Base-by-base conservation (phyloP, 1,284 basidiomycete species). In the Ustilago lituana region DNA sequence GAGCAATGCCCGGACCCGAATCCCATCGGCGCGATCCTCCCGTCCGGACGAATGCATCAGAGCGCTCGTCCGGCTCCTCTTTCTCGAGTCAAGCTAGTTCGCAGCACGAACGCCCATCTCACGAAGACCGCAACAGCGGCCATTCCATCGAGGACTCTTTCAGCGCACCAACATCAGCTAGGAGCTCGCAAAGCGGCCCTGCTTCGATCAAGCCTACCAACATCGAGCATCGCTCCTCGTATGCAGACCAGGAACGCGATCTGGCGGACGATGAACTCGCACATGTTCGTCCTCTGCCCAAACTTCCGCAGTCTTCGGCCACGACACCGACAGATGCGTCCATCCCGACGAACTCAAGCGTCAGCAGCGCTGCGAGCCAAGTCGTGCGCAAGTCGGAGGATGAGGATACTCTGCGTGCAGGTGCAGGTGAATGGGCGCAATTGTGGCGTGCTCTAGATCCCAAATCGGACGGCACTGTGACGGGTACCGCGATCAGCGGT, bases 81-180 rank as follows among this genome's bases (percentile, higher is more conserved):
- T 78, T 73, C 55, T 75, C 74, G 5, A 63, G 57, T 20, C 58
- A 62, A 37, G 31, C 50, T 20, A 59, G 61, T 26, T 63, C 62
- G 20, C 45, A 56, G 51, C 55, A 31, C 29, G 24, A 52, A 43
- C 55, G 48, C 4, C 56, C 46, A 6, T 52, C 50, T 15, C 58
- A 59, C 24, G 72, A 66, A 39, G 63, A 53, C 32, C 54, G 51
- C 54, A 47, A 40, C 41, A 63, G 52, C 32, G 49, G 58, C 57
- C 40, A 37, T 35, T 63, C 62, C 43, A 59, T 47, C 36, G 75
- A 76, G 31, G 74, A 69, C 24, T 62, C 62, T 9, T 71, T 53
- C 48, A 78, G 75, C 35, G 73, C 76, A 1, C 76, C 76, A 8
- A 78, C 76, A 4, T 77, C 76, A 9, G 74, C 76, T 8, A 48